Evolutionary conservation across 495 filamentous ascomycete genomes (phyloP), one percentile per base, ranked within the genome.

Genomic region (Talaromyces liani): DNA sequence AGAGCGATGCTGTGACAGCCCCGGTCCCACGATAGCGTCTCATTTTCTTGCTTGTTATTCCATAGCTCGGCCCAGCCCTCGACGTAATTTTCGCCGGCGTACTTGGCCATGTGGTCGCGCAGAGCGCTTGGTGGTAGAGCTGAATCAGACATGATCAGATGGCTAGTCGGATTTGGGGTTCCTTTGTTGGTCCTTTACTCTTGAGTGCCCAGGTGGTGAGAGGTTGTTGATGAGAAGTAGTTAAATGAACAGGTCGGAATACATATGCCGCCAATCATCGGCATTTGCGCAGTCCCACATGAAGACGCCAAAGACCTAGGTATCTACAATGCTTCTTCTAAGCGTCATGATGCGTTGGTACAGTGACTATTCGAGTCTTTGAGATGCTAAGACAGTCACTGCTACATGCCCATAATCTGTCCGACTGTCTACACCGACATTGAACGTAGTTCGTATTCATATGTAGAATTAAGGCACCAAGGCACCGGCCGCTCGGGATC

Each of bases 1-100:
- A 93, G 78, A 1, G 89, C 90, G 27, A 85, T 82, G 65, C 84
- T 88, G 12, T 87, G 85, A 39, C 75, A 74, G 22, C 87, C 87
- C 24, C 82, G 79, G 66, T 92, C 89, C 88, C 87, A 91, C 22
- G 87, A 87, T n/a, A 86, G 73, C 69, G 79, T 83, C 55, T 80
- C 77, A 55, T 83, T 81, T n/a, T 34, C 59, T 10, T 18, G 20
- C 29, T 57, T 62, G 55, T 80, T 77, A 41, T 79, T 73, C 87
- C 88, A 92, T 9, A 90, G 78, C 1, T 76, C 71, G 57, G 85
- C 81, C 89, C 89, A 91, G 64, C 76, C 76, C 7, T 77, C 63
- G 39, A 71, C 63, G 41, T 78, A 76, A 4, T 60, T 68, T 41
- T 72, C 69, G 27, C 67, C 71, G 57, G 70, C 55, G 65, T 68